Percentiles rank a stretch among this genome's conserved stretches.
These are phyloP conservation scores for Gossypium schwendimanii DNA, from an alignment of 441 rosid species.

Conservation along the genomic window DNA sequence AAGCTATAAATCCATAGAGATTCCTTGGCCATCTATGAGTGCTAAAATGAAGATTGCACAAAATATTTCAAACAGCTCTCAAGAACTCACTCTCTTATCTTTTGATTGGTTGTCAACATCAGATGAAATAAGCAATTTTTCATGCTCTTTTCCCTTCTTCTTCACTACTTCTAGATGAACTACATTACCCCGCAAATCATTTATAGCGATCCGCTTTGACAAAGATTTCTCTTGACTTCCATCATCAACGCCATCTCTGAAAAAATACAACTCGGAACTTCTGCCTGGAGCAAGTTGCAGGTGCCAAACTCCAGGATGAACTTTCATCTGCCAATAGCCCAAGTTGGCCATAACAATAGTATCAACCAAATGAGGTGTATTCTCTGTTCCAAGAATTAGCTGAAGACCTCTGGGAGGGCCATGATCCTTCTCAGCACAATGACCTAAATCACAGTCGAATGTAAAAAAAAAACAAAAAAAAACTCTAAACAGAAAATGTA, in stretches of 20 bases:
- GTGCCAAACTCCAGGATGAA: constrained; percentile 96
- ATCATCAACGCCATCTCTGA: constrained; percentile 55
- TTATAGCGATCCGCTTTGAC: constrained; percentile 67
- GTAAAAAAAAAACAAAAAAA: neutral
- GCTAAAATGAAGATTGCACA: neutral
- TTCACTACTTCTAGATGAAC: constrained; percentile 89
- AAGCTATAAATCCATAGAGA: constrained; percentile 11
- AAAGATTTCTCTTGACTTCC: constrained; percentile 41
- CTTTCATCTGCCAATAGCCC: constrained; percentile 99
- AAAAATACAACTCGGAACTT: constrained; percentile 78
- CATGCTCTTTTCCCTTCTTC: constrained; percentile 94
- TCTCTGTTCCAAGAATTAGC: constrained; percentile 91
- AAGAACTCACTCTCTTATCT: constrained; percentile 40
- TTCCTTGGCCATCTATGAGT: neutral
- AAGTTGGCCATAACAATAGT: constrained; percentile 99
- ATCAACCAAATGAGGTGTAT: constrained; percentile 87
- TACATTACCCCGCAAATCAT: constrained; percentile 93
- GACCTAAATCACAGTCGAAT: constrained; percentile 47
- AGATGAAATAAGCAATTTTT: constrained; percentile 65
- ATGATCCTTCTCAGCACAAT: constrained; percentile 94
- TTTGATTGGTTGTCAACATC: constrained; percentile 47
- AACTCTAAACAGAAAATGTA: neutral
- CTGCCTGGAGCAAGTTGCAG: constrained; percentile 97
- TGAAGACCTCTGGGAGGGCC: constrained; percentile 99
- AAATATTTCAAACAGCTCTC: neutral